A percentile compares a stretch with the other conserved stretches of the same genome.
Evolutionary conservation across 352 stramenopile species (phyloP).

Genomic region (Globisporangium cylindrosporum): DNA sequence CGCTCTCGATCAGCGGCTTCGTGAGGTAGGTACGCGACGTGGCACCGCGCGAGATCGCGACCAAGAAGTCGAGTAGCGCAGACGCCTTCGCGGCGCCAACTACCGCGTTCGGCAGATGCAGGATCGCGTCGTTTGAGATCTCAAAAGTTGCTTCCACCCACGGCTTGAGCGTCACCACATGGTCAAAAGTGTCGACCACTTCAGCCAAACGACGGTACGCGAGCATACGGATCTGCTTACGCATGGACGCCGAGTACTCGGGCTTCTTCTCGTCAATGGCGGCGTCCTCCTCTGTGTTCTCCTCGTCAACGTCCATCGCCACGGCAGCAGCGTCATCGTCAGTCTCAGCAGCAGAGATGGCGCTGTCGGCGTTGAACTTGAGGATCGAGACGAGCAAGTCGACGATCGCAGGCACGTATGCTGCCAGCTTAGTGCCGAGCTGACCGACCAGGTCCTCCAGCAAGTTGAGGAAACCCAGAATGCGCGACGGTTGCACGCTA

Average conservation of each 20-base stretch:
- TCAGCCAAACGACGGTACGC: conserved; percentile 71
- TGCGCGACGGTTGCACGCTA: conserved; percentile 64
- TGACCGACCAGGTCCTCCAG: conserved; percentile 86
- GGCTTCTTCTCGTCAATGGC: conserved; percentile 17
- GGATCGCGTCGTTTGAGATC: conserved; percentile 52
- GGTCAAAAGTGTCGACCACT: conserved; percentile 79
- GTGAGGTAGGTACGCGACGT: conserved; percentile 38
- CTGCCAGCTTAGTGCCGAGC: conserved; percentile 78
- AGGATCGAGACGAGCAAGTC: conserved; percentile 78
- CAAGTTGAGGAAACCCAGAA: conserved; percentile 90
- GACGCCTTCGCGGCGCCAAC: conserved; percentile 76
- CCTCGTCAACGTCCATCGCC: conserved; percentile 23
- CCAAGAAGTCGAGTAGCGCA: conserved; percentile 73
- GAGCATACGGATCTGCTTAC: conserved; percentile 81
- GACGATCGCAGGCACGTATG: conserved; percentile 77
- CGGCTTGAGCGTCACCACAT: conserved; percentile 51
- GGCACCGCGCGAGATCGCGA: conserved; percentile 49
- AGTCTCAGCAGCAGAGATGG: neutral
- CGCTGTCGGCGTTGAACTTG: conserved; percentile 37
- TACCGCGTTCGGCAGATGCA: conserved; percentile 65
- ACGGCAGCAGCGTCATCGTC: conserved; percentile 11
- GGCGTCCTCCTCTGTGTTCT: conserved; percentile 22
- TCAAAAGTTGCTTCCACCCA: conserved; percentile 55
- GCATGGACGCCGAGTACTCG: conserved; percentile 47
- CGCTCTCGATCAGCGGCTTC: conserved; percentile 33